These are phyloP conservation scores for Botrytis medusae DNA, from an alignment of 2,329 filamentous ascomycete species.

Conservation along the genomic window DNA sequence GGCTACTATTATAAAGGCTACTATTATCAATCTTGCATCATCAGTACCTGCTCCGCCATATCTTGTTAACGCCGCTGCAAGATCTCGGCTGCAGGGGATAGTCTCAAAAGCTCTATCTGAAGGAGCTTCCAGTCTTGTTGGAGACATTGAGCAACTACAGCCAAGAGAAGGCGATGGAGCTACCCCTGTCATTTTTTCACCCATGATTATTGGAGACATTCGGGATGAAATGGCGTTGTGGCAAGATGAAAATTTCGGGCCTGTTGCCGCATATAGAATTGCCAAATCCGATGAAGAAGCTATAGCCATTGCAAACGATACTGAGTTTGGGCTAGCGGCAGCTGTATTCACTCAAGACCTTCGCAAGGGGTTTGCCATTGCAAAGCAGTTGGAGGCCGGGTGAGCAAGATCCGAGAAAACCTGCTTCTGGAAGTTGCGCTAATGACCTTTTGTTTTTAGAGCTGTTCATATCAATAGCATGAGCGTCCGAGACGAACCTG, in stretches of 20 bases:
- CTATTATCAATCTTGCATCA: neutral
- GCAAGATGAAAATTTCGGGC: conserved; percentile 63
- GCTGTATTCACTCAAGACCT: conserved; percentile 66
- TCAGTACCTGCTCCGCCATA: neutral
- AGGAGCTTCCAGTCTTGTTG: conserved; percentile 43
- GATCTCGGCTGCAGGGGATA: conserved; percentile 40
- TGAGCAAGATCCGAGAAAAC: neutral
- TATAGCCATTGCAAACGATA: conserved; percentile 60
- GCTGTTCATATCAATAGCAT: conserved; percentile 66
- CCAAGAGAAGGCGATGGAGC: conserved; percentile 45
- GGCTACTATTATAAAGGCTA: neutral
- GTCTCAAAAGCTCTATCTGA: conserved; percentile 7
- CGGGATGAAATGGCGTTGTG: conserved; percentile 74
- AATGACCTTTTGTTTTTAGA: conserved; percentile 58
- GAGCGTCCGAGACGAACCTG: conserved; percentile 60
- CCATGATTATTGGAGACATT: conserved; percentile 77
- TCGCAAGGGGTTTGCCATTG: conserved; percentile 23
- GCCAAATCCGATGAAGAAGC: conserved; percentile 59
- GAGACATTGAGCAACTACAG: neutral
- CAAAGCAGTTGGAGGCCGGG: conserved; percentile 54
- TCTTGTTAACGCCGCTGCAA: conserved; percentile 45
- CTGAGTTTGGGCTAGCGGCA: conserved; percentile 64
- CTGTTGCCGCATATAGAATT: conserved; percentile 54
- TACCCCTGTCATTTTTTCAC: conserved; percentile 73
- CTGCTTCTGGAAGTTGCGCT: conserved; percentile 38